These are phyloP conservation scores for Clavariopsis aquatica DNA, from an alignment of 495 filamentous ascomycete species.

Conservation along the genomic window DNA sequence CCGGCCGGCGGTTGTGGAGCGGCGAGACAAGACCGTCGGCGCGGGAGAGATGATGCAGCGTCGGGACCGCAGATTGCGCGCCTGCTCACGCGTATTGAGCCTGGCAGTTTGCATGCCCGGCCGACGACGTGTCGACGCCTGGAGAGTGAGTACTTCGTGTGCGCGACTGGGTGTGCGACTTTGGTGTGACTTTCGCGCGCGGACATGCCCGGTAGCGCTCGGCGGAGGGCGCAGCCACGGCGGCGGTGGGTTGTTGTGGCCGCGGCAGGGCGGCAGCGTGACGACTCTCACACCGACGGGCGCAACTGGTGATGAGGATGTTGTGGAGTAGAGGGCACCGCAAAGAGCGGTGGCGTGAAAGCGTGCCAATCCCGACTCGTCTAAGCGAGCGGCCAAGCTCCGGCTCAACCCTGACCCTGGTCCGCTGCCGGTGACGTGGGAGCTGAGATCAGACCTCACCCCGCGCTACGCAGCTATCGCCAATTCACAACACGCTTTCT, in stretches of 20 bases:
- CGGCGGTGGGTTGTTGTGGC: neutral
- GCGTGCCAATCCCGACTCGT: neutral
- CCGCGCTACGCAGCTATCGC: constrained; percentile 6
- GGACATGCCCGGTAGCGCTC: constrained; percentile 8
- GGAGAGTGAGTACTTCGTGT: too few relatives aligned
- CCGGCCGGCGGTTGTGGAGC: neutral
- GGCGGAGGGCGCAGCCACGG: constrained; percentile 7
- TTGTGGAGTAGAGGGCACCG: neutral
- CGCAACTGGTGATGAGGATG: neutral
- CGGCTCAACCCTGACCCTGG: neutral
- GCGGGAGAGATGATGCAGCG: neutral
- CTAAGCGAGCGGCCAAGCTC: constrained; percentile 2
- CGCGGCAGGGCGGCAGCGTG: constrained; percentile 2
- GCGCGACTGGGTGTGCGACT: too few relatives aligned
- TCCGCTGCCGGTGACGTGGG: neutral
- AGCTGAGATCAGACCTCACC: constrained; percentile 4
- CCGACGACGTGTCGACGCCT: too few relatives aligned
- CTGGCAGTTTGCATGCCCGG: neutral
- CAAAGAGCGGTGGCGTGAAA: constrained; percentile 11
- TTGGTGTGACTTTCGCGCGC: too few relatives aligned
- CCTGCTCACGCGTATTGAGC: neutral
- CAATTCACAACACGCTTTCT: neutral
- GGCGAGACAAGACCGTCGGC: neutral
- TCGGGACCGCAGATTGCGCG: neutral
- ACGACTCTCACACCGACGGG: constrained; percentile 22